A percentile compares a stretch with the other conserved stretches of the same genome.
Conservation (phyloP, 805 yeast genomes). For the Teunomyces atbi region DNA sequence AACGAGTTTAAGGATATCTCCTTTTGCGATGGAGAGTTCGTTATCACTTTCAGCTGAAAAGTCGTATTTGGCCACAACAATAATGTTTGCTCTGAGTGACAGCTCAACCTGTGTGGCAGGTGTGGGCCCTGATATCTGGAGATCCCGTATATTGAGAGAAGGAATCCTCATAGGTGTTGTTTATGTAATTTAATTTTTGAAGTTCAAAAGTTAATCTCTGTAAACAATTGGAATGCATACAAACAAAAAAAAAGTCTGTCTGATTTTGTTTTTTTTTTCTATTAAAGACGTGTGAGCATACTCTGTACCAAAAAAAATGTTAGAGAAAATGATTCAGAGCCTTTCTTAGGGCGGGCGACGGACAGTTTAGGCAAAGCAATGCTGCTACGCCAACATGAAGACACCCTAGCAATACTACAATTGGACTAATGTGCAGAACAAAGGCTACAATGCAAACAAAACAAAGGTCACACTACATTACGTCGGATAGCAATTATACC, state of each 20-base stretch:
- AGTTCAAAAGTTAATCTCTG: neutral
- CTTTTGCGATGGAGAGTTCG: conserved; percentile 47
- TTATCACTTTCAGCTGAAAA: conserved; percentile 42
- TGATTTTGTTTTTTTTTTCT: too few relatives aligned
- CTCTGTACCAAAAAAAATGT: neutral
- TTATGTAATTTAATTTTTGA: neutral
- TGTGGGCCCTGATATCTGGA: conserved; percentile 20
- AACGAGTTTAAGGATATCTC: conserved; percentile 52
- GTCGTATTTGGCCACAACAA: conserved; percentile 46
- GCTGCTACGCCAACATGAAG: neutral
- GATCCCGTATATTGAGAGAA: conserved; percentile 6
- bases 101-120: conserved; percentile 12
- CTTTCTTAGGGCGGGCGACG: neutral
- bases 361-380: neutral
- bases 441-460: neutral
- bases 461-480: neutral
- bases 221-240: neutral
- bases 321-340: neutral
- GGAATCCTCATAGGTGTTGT: conserved; percentile 4
- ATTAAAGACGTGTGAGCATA: too few relatives aligned
- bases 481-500: neutral
- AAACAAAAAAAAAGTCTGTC: neutral
- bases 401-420: neutral
- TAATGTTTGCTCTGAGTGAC: conserved; percentile 28
- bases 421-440: neutral